These are phyloP conservation scores for Penicillium flavigenum DNA, from an alignment of 495 filamentous ascomycete genomes.

Conservation along the genomic window DNA sequence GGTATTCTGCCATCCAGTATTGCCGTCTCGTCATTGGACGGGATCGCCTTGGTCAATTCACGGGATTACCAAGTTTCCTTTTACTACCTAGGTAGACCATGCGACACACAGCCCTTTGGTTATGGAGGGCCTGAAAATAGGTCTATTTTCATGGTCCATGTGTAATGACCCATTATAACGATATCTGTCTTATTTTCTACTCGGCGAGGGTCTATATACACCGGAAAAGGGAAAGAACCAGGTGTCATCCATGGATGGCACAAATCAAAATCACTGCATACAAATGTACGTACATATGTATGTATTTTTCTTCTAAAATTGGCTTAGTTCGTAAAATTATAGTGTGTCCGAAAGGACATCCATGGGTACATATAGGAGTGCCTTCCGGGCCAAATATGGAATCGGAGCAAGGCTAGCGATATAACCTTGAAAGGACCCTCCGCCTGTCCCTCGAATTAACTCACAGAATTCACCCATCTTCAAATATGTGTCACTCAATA, in stretches of 20 bases:
- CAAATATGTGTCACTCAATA: not conserved
- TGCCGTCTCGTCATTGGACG: not conserved
- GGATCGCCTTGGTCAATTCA: not conserved
- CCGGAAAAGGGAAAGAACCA: not conserved
- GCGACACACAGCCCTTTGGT: not conserved
- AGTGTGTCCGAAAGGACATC: not conserved
- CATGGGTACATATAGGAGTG: not conserved
- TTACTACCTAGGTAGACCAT: not conserved
- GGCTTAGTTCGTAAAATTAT: not conserved
- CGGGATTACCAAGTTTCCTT: not conserved
- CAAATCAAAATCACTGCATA: not conserved
- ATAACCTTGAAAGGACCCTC: too few relatives aligned
- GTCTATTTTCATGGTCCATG: not conserved
- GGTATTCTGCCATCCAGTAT: not conserved
- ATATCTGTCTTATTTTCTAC: not conserved
- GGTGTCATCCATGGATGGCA: not conserved
- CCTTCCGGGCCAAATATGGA: not conserved
- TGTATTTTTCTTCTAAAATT: not conserved
- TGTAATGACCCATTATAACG: not conserved
- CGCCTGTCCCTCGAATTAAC: too few relatives aligned
- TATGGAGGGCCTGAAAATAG: not conserved
- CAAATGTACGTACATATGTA: too few relatives aligned
- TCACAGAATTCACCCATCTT: not conserved
- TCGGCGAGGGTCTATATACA: not conserved
- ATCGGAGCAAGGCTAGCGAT: not conserved